Base-by-base conservation (phyloP, 2,329 filamentous ascomycete genomes). In the Pestalotiopsis sp. region DNA sequence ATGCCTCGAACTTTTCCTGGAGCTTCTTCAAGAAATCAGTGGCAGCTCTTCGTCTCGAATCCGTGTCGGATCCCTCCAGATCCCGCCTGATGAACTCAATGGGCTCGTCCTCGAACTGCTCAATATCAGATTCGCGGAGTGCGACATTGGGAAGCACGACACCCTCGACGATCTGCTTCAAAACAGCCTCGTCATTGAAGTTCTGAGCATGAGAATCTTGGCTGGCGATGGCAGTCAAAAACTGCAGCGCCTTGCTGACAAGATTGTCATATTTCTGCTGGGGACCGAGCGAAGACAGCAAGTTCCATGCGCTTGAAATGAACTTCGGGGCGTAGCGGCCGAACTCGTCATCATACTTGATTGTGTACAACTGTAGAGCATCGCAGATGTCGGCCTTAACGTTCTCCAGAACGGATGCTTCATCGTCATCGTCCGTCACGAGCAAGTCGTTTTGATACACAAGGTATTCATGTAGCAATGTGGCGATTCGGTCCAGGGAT, bases 51-150 rank as follows among this genome's bases (percentile, higher is more conserved):
- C 96, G 88, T 76, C 96, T 88, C 1, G 96, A 99, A 78, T 98
- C 96, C 67, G 92, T 97, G 80, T 99, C 96, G 1, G 96, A 98
- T 6, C 96, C 96, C 79, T 99, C 96, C 62, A 99, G 85, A 80
- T 99, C 96, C 75, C 94, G 89, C 71, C 96, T 89, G 76, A 99
- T 99, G 78, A 97, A 99, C 80, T 99, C 96, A 72, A 99, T 99
- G 0, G 96, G 96, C 83, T 99, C 97, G 78, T 99, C 97, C 78
- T 99, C 96, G 74, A 99, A 98, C 73, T 97, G 87, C 79, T 99
- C 96, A 67, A 97, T 88, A 73, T 99, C 97, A 0, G 95, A 96
- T 76, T 98, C 96, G 72, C 97, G 90, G 69, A 99, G 84, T 17
- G 92, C 92, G 69, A 99, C 90, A 76, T 99, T 99, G 11, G 96